Base-by-base conservation (phyloP, 164 flowering plant genomes). In the Sextonia rubra region DNA sequence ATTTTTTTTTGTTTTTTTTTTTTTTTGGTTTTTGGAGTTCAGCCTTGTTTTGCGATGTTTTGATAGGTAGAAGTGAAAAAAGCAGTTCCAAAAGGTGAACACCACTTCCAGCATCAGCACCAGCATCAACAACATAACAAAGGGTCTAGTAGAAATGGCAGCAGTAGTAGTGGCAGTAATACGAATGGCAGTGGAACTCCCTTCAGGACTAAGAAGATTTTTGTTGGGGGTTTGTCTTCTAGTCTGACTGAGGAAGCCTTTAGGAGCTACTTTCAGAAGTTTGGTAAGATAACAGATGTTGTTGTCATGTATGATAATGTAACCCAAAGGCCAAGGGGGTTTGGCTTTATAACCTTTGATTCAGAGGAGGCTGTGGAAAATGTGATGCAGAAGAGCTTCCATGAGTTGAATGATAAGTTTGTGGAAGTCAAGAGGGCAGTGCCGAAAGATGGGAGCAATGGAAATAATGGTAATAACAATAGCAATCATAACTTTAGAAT, bases 371-470 rank as follows among this genome's bases (percentile, higher is more conserved):
- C 93, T 24, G 93, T 88, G n/a, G 89, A 88, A 66, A 80, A 76
- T 64, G 91, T 86, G 64, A 78, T 84, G 85, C 81, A 77, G 79
- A 83, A 80, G 37, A 80, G 26, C 25, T 90, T 87, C 27, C 88
- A 91, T 62, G 85, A 86, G 63, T 77, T 91, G 77, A 77, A 82
- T 72, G 86, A 84, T 56, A 89, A 84, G 81, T 66, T 49, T 4
- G 96, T 89, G 74, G 96, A 91, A 86, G 93, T 89, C n/a, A 91
- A 91, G 81, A 83, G 78, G 77, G 96, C 93, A 7, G 81, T 91
- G 2, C 96, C 96, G 1, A 90, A 89, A 77, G 88, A 68, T 67
- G 71, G 66, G 30, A 71, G 30, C 9, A 70, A 52, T 26, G 56
- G 60, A 6, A 70, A 29, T 15, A 70, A 23, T 23, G 55, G 72